Base-by-base conservation (phyloP, 1,139 yeast genomes). In the Hemisphaericaspora subhashii region DNA sequence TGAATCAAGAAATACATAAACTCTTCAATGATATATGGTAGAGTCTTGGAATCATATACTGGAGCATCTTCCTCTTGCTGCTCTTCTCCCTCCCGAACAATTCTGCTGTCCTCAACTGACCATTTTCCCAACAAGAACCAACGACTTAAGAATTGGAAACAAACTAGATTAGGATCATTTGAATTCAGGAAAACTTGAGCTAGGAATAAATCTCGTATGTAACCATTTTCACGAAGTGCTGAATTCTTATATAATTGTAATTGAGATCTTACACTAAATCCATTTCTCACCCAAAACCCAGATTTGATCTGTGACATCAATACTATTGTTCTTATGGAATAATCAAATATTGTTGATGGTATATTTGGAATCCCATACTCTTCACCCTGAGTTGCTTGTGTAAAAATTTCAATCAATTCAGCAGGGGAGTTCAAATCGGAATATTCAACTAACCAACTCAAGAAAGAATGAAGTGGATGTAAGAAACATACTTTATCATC, bases 141-240 rank as follows among this genome's bases (percentile, higher is more conserved):
- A 39, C 94, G 68, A 21, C 77, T 72, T 28, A 86, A 62, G n/a
- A 86, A 64, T 5, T 86, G 73, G 12, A 73, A 69, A 46, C 86
- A 66, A 1, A 79, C 79, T 10, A 74, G 60, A 41, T 81, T 73
- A 0, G 92, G 84, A 20, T 77, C 68, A 22, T 74, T 64, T n/a
- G 74, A 62, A 8, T 79, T 77, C 47, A 85, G 68, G 46, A 83
- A 80, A 0, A 81, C 64, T 56, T 92, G 98, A 0, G 79, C 69
- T 58, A 86, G 66, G 53, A 77, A 86, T 24, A 90, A 59, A 52
- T 90, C 97, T 48, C 95, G 74, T 53, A 81, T 69, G 55, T 75
- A 88, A 0, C 96, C 95, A 46, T 80, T 78, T 48, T 92, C 98
- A 39, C 98, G 69, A 35, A 90, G 72, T 6, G 89, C 86, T n/a